Evolutionary conservation across 106 monocot species (phyloP).

Genomic region (Dendrobium officinale): DNA sequence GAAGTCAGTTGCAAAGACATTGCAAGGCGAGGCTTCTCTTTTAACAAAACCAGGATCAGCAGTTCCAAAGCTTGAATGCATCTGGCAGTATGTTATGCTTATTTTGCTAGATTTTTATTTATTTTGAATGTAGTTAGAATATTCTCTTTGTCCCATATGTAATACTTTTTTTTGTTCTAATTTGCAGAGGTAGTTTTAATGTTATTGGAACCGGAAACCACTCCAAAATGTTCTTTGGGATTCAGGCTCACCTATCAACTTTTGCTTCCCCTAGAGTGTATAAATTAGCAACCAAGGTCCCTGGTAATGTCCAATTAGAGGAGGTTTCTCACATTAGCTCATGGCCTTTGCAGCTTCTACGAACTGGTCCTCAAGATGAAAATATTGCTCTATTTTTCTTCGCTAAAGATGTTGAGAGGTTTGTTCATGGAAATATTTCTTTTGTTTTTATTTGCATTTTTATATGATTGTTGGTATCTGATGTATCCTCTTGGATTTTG

Average conservation of each 20-base stretch:
- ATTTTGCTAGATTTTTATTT: not conserved
- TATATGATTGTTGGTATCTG: not conserved
- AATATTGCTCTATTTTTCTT: slow-evolving; percentile 90
- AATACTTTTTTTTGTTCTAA: slow-evolving; percentile 4
- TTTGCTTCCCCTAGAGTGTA: slow-evolving; percentile 55
- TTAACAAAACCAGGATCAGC: slow-evolving; percentile 1
- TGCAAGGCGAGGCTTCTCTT: not conserved
- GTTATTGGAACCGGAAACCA: slow-evolving; percentile 28
- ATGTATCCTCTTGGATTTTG: slow-evolving; percentile 13
- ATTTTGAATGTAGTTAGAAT: not conserved
- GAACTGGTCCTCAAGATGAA: slow-evolving; percentile 40
- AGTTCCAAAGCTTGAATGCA: slow-evolving; percentile 7
- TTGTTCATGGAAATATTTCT: not conserved
- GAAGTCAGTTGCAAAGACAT: not conserved
- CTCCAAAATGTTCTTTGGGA: slow-evolving; percentile 31
- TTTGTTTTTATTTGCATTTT: not conserved
- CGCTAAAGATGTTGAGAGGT: slow-evolving; percentile 74
- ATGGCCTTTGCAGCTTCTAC: slow-evolving; percentile 60
- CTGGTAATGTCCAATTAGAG: slow-evolving; percentile 48
- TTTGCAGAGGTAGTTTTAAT: slow-evolving; percentile 65
- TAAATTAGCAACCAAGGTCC: slow-evolving; percentile 45
- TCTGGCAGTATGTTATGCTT: slow-evolving; percentile 12
- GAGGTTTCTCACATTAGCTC: slow-evolving; percentile 38
- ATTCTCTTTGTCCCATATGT: not conserved
- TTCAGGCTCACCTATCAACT: slow-evolving; percentile 79